Evolutionary conservation across 2,329 filamentous ascomycete species (phyloP), one percentile per base, ranked within the genome.

Genomic region (Calonectria hawksworthii): DNA sequence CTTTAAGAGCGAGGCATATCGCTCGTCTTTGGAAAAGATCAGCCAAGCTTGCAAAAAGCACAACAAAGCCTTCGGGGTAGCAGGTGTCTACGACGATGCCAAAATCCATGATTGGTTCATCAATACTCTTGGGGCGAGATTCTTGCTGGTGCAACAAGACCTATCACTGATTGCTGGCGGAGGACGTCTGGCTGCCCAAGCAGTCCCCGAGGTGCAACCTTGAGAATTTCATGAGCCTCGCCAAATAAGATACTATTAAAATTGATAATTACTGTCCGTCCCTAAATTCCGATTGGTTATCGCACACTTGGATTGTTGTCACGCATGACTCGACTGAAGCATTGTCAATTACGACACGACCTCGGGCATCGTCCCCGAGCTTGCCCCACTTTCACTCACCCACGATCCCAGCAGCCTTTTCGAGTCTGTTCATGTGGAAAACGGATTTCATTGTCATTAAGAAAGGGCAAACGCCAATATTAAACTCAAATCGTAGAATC

Each of bases 81-180:
- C 76, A 1, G 76, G 76, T 2, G 61, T 78, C 10, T 78, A 78
- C 28, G 63, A 75, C n/a, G 51, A 74, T 7, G 47, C 52, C 1
- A 14, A 72, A 9, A 72, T 77, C 18, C 75, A 76, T 18, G 71
- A 75, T 21, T 76, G 76, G 75, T 65, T 74, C 28, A 74, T 78
- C 34, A 74, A 74, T 32, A 70, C 65, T 1, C 28, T 78, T 26
- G 73, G 68, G 2, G 76, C 66, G 8, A 64, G 76, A 38, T 78
- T 75, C 34, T 34, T 78, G 59, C 52, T 78, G 1, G 73, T 70
- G 9, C 73, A 76, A 16, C 76, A 76, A 50, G 76, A 78, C 34
- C 23, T 76, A 36, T 68, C 70, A 2, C 28, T 77, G 38, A 72
- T 77, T 64, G 74, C 75, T 16, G 32, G 56, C 3, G 75, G 71